Evolutionary conservation across 2,329 filamentous ascomycete genomes (phyloP).

Genomic region (Colletotrichum caudatum): DNA sequence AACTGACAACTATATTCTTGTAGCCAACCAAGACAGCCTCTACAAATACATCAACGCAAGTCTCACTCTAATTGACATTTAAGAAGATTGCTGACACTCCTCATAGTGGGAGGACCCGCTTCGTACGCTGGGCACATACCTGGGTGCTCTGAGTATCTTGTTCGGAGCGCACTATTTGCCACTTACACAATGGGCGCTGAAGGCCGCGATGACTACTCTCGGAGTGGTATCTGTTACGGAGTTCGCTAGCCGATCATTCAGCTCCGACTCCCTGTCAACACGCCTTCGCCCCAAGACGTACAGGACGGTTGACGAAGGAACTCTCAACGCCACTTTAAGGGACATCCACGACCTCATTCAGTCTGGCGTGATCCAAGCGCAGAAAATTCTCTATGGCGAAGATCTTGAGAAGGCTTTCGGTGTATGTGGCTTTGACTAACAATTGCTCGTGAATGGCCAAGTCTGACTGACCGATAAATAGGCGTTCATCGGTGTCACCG

Average conservation of each 20-base stretch:
- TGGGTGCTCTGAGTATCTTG: conserved; percentile 13
- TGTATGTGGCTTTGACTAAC: not conserved
- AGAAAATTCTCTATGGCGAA: conserved; percentile 20
- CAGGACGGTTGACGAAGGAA: conserved; percentile 10
- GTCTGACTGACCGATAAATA: not conserved
- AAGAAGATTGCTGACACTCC: not conserved
- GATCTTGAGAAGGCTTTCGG: conserved; percentile 23
- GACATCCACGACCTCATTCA: conserved; percentile 34
- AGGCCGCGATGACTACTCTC: conserved; percentile 20
- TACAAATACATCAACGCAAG: conserved; percentile 33
- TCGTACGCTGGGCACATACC: conserved; percentile 28
- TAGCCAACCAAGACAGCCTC: conserved; percentile 33
- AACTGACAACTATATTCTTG: not conserved
- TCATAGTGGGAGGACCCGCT: conserved; percentile 30
- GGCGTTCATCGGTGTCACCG: conserved; percentile 12
- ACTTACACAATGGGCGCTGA: conserved; percentile 20
- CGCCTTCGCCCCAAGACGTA: conserved; percentile 22
- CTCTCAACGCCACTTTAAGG: conserved; percentile 24
- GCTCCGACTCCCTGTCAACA: conserved; percentile 12
- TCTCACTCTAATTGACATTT: not conserved
- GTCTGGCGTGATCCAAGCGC: conserved; percentile 8
- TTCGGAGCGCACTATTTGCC: conserved; percentile 29
- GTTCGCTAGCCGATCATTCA: conserved; percentile 24
- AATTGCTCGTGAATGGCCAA: not conserved
- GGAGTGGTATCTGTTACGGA: conserved; percentile 29